Conservation (phyloP, 2,329 filamentous ascomycete genomes). For the Domatiomyces globalis region DNA sequence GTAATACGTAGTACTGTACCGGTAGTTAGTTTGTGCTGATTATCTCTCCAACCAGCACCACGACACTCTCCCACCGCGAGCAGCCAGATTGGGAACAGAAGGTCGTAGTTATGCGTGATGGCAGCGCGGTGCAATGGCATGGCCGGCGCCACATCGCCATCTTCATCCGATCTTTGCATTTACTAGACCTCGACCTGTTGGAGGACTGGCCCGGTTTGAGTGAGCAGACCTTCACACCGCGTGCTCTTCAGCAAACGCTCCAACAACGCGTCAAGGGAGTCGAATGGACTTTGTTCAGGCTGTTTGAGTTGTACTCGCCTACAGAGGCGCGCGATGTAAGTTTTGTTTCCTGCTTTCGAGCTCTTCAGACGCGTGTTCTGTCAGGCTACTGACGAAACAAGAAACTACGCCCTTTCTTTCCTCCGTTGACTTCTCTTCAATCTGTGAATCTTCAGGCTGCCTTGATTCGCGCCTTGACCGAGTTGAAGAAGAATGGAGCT, state of each 20-base stretch:
- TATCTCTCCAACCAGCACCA: too few species aligned
- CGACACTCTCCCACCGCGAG: neutral
- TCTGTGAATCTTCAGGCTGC: conserved; percentile 80
- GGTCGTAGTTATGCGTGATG: neutral
- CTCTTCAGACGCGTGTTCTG: conserved; percentile 1
- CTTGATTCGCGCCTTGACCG: conserved; percentile 65
- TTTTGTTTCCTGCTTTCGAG: neutral
- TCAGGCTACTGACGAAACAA: conserved; percentile 24
- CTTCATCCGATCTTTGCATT: conserved; percentile 69
- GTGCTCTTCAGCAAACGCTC: conserved; percentile 55
- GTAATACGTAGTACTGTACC: too few species aligned
- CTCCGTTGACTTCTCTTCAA: conserved; percentile 76
- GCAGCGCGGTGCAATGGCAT: conserved; percentile 19
- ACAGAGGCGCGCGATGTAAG: conserved; percentile 57
- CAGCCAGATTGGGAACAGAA: too few species aligned
- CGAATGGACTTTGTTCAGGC: conserved; percentile 81
- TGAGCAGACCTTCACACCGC: conserved; percentile 52
- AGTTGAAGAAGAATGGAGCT: conserved; percentile 73
- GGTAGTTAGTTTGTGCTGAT: neutral
- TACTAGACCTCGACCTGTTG: conserved; percentile 63
- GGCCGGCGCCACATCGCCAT: conserved; percentile 43
- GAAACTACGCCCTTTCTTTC: conserved; percentile 85
- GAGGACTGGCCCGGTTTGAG: conserved; percentile 71
- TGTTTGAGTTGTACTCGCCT: conserved; percentile 73
- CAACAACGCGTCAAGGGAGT: conserved; percentile 69